Conservation (phyloP, 1,139 yeast genomes). For the Arxiozyma heterogenica region DNA sequence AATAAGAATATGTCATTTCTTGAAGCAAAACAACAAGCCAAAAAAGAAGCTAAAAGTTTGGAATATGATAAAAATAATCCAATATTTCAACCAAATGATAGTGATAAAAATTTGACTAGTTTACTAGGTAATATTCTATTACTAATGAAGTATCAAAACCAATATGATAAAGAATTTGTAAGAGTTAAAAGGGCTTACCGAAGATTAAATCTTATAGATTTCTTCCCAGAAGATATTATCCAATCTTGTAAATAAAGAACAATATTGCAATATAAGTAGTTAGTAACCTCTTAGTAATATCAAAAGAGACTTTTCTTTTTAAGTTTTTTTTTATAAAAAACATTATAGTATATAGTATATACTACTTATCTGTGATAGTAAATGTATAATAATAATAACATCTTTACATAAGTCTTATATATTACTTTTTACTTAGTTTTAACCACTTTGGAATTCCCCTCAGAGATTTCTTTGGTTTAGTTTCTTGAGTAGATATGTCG, state of each 20-base stretch:
- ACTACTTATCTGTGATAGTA: neutral
- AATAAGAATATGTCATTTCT: neutral
- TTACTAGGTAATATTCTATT: slow-evolving; percentile 10
- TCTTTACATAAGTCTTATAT: neutral
- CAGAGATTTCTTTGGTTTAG: slow-evolving; percentile 8
- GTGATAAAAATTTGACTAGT: neutral
- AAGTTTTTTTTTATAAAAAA: too few relatives aligned
- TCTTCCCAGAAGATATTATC: neutral
- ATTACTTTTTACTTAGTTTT: slow-evolving; percentile 31
- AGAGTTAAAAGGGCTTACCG: slow-evolving; percentile 3
- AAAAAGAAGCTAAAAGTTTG: neutral
- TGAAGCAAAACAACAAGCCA: neutral
- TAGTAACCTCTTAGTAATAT: neutral
- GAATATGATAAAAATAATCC: neutral
- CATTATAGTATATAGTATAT: too few relatives aligned
- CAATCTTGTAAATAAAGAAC: slow-evolving; percentile 8
- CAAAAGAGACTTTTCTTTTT: neutral
- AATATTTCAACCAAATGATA: too few relatives aligned
- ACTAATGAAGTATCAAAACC: slow-evolving; percentile 9
- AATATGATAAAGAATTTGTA: slow-evolving; percentile 10
- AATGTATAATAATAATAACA: neutral
- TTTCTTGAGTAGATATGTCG: neutral
- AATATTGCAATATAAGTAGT: neutral
- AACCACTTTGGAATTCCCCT: slow-evolving; percentile 34
- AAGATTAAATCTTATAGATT: neutral